phyloP scores from a whole-genome alignment of 495 filamentous ascomycete genomes.

The Lophium mytilinum region DNA sequence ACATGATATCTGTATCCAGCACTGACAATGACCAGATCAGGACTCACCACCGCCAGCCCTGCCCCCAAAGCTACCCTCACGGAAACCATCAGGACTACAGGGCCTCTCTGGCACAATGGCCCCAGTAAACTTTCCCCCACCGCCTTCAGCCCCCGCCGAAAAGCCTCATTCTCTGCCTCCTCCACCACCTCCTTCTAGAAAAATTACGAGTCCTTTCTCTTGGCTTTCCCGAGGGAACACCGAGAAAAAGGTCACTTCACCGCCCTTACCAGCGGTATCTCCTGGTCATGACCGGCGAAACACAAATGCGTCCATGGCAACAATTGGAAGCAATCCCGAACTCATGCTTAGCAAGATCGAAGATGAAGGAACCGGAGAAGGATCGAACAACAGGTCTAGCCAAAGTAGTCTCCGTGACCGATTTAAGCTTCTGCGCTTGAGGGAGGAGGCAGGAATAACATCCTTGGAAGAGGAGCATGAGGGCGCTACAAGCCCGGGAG shows the following conservation, averaged over 20 bases:
- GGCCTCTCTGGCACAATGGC: slow-evolving; percentile 23
- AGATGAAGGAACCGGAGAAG: slow-evolving; percentile 48
- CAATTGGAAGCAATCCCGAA: slow-evolving; percentile 64
- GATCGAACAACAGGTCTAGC: slow-evolving; percentile 43
- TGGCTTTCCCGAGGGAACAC: slow-evolving; percentile 73
- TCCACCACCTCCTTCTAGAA: slow-evolving; percentile 45
- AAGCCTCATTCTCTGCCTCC: slow-evolving; percentile 16
- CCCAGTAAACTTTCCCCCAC: slow-evolving; percentile 22
- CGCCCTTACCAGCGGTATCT: slow-evolving; percentile 41
- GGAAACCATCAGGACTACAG: slow-evolving; percentile 13
- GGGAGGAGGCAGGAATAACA: slow-evolving; percentile 62
- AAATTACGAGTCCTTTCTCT: slow-evolving; percentile 71
- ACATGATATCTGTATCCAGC: neutral
- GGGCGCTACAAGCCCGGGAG: slow-evolving; percentile 34
- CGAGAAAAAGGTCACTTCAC: slow-evolving; percentile 51
- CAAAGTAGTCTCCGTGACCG: slow-evolving; percentile 73
- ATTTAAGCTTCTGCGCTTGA: slow-evolving; percentile 75
- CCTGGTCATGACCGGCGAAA: slow-evolving; percentile 48
- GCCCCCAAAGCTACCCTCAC: slow-evolving; percentile 22
- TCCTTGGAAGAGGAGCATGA: slow-evolving; percentile 40
- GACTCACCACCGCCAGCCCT: slow-evolving; percentile 1
- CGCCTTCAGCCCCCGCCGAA: slow-evolving; percentile 17
- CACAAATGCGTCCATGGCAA: slow-evolving; percentile 67
- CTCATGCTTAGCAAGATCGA: slow-evolving; percentile 63
- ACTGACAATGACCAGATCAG: neutral